A percentile compares a stretch with the other conserved stretches of the same genome.
phyloP scores from a whole-genome alignment of 2,329 filamentous ascomycete species.

The Diaporthe citrichinensis region DNA sequence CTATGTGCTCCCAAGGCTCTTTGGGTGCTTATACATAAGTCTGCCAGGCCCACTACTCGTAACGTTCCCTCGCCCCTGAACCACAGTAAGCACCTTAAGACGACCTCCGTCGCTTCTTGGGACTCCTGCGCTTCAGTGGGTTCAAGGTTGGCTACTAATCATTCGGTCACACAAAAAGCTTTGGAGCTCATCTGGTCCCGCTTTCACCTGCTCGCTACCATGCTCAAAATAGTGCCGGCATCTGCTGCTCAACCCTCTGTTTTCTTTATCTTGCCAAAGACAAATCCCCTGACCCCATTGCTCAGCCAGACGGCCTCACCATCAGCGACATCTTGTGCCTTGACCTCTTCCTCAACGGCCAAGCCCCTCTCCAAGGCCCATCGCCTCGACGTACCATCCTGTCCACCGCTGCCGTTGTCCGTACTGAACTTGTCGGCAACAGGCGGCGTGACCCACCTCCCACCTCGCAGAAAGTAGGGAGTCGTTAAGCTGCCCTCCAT shows the following conservation, averaged over 20 bases:
- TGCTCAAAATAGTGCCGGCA: too few relatives aligned
- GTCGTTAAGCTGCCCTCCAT: slow-evolving; percentile 92
- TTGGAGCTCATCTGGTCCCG: not conserved
- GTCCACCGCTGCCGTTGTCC: slow-evolving; percentile 76
- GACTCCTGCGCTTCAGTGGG: not conserved
- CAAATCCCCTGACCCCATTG: slow-evolving; percentile 88
- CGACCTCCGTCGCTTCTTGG: not conserved
- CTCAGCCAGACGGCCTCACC: slow-evolving; percentile 91
- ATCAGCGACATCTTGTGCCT: slow-evolving; percentile 71
- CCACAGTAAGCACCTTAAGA: slow-evolving; percentile 31
- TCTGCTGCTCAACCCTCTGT: not conserved
- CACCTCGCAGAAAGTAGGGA: slow-evolving; percentile 82
- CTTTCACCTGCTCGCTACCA: not conserved
- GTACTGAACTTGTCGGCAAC: slow-evolving; percentile 59
- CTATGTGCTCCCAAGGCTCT: not conserved
- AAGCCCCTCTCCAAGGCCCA: slow-evolving; percentile 83
- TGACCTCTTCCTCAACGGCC: slow-evolving; percentile 75
- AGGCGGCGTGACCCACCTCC: slow-evolving; percentile 85
- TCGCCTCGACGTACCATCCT: slow-evolving; percentile 84
- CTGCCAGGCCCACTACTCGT: not conserved
- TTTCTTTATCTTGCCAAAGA: slow-evolving; percentile 59
- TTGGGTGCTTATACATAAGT: slow-evolving; percentile 4
- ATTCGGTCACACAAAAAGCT: not conserved
- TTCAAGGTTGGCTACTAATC: not conserved
- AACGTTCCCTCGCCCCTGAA: not conserved